A percentile compares a stretch with the other conserved stretches of the same genome.
phyloP scores from a whole-genome alignment of 1,284 basidiomycete species.

The Cryptococcus maquisensis region DNA sequence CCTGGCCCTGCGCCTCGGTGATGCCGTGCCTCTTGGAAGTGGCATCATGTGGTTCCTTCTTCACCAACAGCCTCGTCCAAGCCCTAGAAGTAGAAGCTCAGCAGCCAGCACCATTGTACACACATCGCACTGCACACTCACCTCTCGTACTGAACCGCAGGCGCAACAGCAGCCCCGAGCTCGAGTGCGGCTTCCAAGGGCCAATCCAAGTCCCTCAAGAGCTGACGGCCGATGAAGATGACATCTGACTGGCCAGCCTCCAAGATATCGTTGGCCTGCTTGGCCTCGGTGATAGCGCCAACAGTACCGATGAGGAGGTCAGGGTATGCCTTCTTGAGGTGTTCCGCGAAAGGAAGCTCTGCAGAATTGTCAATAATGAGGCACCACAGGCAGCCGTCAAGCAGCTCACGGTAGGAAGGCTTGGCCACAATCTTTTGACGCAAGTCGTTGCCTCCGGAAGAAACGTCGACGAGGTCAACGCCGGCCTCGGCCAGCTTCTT shows the following conservation, averaged over 20 bases:
- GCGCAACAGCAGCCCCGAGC: conserved; percentile 43
- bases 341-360: conserved; percentile 66
- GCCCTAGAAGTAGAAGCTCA: conserved; percentile 59
- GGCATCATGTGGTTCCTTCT: conserved; percentile 25
- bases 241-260: conserved; percentile 64
- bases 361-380: neutral
- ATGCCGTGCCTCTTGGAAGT: conserved; percentile 12
- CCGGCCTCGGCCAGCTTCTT: conserved; percentile 60
- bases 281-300: conserved; percentile 65
- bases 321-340: conserved; percentile 62
- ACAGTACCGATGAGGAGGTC: conserved; percentile 61
- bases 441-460: conserved; percentile 63
- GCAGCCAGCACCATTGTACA: conserved; percentile 28
- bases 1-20: no score
- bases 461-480: conserved; percentile 68
- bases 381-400: neutral
- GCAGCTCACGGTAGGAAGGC: conserved; percentile 61
- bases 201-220: conserved; percentile 48
- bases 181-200: conserved; percentile 42
- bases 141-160: conserved; percentile 46
- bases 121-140: conserved; percentile 8
- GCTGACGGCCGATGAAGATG: conserved; percentile 62
- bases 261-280: conserved; percentile 64
- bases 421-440: conserved; percentile 57
- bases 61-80: conserved; percentile 54